Evolutionary conservation across 2,329 filamentous ascomycete species (phyloP).

Genomic region (Apiospora malaysiana): DNA sequence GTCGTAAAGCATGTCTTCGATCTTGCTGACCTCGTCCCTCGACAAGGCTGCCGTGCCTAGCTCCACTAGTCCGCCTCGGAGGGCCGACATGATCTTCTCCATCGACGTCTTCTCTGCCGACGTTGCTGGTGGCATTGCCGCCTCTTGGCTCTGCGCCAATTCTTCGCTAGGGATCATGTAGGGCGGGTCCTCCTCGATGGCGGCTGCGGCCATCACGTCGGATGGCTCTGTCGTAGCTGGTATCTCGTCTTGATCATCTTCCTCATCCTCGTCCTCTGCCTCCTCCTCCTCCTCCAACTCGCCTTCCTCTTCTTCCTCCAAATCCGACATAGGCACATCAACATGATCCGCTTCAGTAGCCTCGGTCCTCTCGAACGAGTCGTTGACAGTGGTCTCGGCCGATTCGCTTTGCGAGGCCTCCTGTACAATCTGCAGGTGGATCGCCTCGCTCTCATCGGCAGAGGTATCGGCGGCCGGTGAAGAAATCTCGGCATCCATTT

Average conservation of each 20-base stretch:
- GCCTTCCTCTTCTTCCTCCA: conserved; percentile 23
- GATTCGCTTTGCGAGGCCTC: conserved; percentile 41
- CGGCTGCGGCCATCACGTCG: neutral
- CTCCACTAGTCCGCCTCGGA: conserved; percentile 63
- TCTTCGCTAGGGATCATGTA: neutral
- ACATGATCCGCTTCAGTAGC: conserved; percentile 24
- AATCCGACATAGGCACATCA: conserved; percentile 28
- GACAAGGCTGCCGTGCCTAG: conserved; percentile 66
- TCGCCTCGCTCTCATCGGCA: conserved; percentile 38
- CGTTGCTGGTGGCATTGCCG: conserved; percentile 27
- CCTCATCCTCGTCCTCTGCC: neutral
- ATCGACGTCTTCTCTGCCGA: conserved; percentile 41
- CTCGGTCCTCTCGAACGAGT: neutral
- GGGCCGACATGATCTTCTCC: conserved; percentile 57
- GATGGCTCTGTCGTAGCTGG: conserved; percentile 1
- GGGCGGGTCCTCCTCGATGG: neutral
- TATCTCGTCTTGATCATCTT: conserved; percentile 24
- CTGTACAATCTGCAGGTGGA: conserved; percentile 38
- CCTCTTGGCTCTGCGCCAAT: conserved; percentile 23
- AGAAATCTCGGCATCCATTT: conserved; percentile 25
- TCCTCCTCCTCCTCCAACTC: neutral
- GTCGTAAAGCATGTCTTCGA: conserved; percentile 82
- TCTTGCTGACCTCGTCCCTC: conserved; percentile 68
- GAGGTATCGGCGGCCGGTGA: conserved; percentile 26
- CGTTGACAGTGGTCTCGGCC: conserved; percentile 16